These are phyloP conservation scores for Lunularia cruciata DNA, from an alignment of 225 moss, liverwort and hornwort genomes.

Conservation along the genomic window DNA sequence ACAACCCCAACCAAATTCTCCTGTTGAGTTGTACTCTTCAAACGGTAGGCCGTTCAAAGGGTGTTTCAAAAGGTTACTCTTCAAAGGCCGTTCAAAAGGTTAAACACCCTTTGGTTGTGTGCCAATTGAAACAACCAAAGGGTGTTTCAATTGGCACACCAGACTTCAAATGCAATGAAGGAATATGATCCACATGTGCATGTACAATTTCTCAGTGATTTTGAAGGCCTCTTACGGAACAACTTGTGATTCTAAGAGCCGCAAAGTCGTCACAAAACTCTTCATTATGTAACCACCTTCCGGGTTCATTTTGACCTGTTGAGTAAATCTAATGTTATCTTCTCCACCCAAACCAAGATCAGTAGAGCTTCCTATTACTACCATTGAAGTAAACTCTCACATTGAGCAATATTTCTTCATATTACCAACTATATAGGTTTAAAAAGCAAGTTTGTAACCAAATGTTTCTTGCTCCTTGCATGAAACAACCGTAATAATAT, in stretches of 20 bases:
- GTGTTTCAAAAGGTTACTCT: too few relatives aligned
- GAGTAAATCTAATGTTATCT: not conserved
- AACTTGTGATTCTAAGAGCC: constrained; percentile 18
- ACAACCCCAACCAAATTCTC: constrained; percentile 2
- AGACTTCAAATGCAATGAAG: not conserved
- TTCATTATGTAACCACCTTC: constrained; percentile 8
- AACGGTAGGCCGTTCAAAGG: too few relatives aligned
- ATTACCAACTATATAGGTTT: constrained; percentile 6
- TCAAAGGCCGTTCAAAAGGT: constrained; percentile 2
- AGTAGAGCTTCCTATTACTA: constrained; percentile 4
- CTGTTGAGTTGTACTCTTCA: not conserved
- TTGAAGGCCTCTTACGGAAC: constrained; percentile 4
- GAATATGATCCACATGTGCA: constrained; percentile 13
- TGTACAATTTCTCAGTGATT: constrained; percentile 9
- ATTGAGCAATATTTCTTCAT: not conserved
- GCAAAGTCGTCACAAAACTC: constrained; percentile 21
- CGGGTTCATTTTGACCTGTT: constrained; percentile 2
- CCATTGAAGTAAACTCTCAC: constrained; percentile 3
- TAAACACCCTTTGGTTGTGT: not conserved
- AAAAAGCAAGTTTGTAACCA: not conserved
- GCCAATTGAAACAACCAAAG: too few relatives aligned
- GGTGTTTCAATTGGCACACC: not conserved
- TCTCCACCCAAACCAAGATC: not conserved
- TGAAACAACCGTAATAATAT: not conserved
- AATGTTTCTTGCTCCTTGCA: not conserved